Evolutionary conservation across 129 eudicot genomes (phyloP).

Genomic region (Flaveria bidentis): DNA sequence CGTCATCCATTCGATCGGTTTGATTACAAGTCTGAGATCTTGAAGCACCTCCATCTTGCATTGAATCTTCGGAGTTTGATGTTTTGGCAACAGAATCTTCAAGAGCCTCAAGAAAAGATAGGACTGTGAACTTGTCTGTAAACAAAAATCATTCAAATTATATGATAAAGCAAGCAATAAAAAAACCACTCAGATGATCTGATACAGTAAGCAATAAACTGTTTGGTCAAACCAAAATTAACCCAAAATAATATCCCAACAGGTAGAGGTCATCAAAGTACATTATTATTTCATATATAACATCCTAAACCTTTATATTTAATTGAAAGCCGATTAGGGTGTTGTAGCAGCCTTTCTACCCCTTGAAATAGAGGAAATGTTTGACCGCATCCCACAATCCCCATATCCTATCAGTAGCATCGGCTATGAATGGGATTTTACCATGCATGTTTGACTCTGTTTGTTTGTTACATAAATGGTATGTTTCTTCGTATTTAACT

Average conservation of each 20-base stretch:
- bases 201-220: neutral
- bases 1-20: conserved; percentile 83
- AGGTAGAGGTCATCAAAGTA: neutral
- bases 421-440: too few species aligned
- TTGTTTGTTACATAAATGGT: neutral
- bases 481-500: neutral
- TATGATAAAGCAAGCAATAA: neutral
- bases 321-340: too few species aligned
- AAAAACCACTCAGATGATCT: neutral
- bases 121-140: conserved; percentile 88
- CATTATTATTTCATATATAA: neutral
- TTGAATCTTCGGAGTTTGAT: conserved; percentile 40
- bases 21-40: conserved; percentile 43
- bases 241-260: neutral
- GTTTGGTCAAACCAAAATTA: neutral
- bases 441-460: too few species aligned
- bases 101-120: conserved; percentile 97
- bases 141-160: neutral
- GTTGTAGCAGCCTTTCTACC: too few species aligned
- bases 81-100: conserved; percentile 76
- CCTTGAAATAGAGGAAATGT: too few species aligned
- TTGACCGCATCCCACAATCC: too few species aligned
- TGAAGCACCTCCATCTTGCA: conserved; percentile 40
- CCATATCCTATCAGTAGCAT: too few species aligned
- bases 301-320: neutral